phyloP scores from a whole-genome alignment of 768 basidiomycete genomes.

The Megacollybia marginata region DNA sequence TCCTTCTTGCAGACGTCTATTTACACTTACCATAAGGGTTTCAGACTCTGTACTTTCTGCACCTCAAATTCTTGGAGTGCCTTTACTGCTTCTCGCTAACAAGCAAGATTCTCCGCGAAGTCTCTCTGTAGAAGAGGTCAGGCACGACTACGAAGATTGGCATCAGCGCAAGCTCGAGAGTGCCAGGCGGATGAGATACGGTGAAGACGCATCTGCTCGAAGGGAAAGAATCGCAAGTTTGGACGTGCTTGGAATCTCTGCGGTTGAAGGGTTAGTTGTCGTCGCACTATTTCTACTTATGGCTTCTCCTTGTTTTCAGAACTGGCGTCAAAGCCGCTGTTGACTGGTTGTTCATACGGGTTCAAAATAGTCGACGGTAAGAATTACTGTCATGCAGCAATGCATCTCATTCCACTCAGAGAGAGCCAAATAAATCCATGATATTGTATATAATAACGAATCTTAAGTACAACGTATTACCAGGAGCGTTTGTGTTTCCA shows the following conservation, averaged over 20 bases:
- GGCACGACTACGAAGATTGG: slow-evolving; percentile 86
- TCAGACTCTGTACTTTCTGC: slow-evolving; percentile 80
- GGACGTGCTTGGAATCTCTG: slow-evolving; percentile 87
- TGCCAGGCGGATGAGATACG: slow-evolving; percentile 44
- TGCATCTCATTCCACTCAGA: no score
- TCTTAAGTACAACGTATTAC: no score
- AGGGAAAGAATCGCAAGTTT: slow-evolving; percentile 64
- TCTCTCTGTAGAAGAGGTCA: slow-evolving; percentile 83
- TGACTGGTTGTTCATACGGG: slow-evolving; percentile 91
- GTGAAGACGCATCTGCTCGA: slow-evolving; percentile 34
- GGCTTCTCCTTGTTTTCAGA: slow-evolving; percentile 28
- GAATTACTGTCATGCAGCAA: no score
- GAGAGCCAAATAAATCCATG: no score
- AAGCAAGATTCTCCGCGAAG: slow-evolving; percentile 85
- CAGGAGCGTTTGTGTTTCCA: no score
- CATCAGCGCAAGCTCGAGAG: slow-evolving; percentile 69
- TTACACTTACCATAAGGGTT: slow-evolving; percentile 9
- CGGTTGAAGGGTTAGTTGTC: slow-evolving; percentile 72
- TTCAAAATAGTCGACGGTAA: slow-evolving; percentile 80
- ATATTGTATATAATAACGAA: no score
- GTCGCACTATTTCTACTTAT: background rate
- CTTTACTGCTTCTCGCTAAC: slow-evolving; percentile 88
- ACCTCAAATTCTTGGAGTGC: slow-evolving; percentile 85
- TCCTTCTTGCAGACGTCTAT: background rate
- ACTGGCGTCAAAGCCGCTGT: slow-evolving; percentile 87